phyloP scores from a whole-genome alignment of 202 grass and related monocot species.

The Brachypodium distachyon region DNA sequence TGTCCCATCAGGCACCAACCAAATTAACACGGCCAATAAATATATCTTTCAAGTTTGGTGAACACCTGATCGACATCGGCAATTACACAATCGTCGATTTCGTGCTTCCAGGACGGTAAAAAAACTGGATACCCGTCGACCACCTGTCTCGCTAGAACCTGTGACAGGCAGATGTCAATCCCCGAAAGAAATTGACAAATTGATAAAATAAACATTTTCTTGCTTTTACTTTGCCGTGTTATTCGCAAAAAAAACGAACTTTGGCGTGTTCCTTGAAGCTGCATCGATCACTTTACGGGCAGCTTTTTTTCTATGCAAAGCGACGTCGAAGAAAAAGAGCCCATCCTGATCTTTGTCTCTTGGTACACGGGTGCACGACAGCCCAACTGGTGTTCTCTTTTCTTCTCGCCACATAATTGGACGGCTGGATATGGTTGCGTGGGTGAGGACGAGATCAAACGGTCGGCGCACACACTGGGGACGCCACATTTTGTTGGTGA shows the following conservation, averaged over 20 bases:
- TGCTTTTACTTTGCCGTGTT: neutral
- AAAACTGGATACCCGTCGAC: neutral
- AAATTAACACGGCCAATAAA: neutral
- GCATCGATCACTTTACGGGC: neutral
- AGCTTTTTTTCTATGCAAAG: neutral
- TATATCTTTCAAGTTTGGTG: neutral
- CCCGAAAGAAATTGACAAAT: constrained; percentile 14
- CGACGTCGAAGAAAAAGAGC: neutral
- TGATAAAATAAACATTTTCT: neutral
- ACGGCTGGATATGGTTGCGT: neutral
- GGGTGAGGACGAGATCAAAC: neutral
- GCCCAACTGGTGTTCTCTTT: too few species aligned
- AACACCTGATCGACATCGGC: neutral
- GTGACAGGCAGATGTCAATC: neutral
- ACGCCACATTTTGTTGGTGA: neutral
- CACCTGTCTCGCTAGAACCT: neutral
- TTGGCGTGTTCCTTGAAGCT: neutral
- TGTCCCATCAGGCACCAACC: neutral
- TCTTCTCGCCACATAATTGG: neutral
- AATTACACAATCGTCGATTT: neutral
- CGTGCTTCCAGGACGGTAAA: neutral
- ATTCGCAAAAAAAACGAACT: too few species aligned
- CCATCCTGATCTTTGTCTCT: constrained; percentile 7
- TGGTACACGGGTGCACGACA: neutral
- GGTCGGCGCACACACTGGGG: neutral